Evolutionary conservation across 306 rosid species (phyloP), one percentile per base, ranked within the genome.

Genomic region (Datisca glomerata): DNA sequence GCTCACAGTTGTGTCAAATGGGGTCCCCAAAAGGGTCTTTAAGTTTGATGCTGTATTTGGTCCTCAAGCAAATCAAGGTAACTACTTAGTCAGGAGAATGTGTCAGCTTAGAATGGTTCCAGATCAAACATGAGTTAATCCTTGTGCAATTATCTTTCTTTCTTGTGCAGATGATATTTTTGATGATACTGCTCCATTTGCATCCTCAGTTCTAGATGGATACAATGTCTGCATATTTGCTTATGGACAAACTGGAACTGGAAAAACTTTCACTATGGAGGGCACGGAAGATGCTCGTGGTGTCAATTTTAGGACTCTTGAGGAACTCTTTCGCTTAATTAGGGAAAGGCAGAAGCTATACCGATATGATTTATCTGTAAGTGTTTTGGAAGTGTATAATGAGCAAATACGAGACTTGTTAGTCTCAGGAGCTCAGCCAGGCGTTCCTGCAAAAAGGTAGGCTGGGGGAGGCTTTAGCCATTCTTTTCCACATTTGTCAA

Each of bases 221-320:
- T 89, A 70, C 77, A 89, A 83, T 49, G 97, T 83, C 21, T 89
- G 97, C 73, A 76, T 89, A 49, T 89, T 83, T 63, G 97, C 97
- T 7, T 89, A 77, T 21, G 97, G 97, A 24, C 97, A 89, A 63
- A 89, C 97, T 4, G 97, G 97, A 41, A 80, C 84, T 4, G 97
- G 97, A 23, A 89, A 89, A 61, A 91, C 98, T 9, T 91, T 84
- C 56, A 91, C 98, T 31, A 91, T 91, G 98, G 92, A 80, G 58
- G 98, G 98, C 12, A 80, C 91, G 14, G 67, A 78, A 66, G 79
- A 64, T 22, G 81, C 83, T 45, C 96, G 96, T 1, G 98, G 98
- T 32, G 98, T 91, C 52, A 91, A 91, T 60, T 91, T 80, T 58
- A 70, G 95, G 74, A 91, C 79, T 49, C 98, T 91, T 12, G 76